Percentiles rank a stretch among this genome's conserved stretches.
Conservation (phyloP, 208 protist species). For the Vickermania ingenoplastis region DNA sequence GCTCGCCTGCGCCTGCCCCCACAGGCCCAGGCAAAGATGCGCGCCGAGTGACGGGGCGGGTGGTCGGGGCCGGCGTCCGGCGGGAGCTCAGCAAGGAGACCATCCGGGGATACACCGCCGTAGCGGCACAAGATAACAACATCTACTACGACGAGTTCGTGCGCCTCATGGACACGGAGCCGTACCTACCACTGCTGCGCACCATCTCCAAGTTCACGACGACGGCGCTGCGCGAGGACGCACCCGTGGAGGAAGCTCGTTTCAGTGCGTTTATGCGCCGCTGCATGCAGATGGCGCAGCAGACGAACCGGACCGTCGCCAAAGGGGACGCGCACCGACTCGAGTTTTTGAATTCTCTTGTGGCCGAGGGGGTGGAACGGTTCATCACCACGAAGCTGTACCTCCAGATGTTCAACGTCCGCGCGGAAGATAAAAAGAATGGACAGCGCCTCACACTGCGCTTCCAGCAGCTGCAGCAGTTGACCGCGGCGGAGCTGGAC, state of each 20-base stretch:
- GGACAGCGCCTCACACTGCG: slow-evolving; percentile 32
- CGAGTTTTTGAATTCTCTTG: too few species aligned
- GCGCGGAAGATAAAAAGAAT: slow-evolving; percentile 21
- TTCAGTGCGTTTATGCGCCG: slow-evolving; percentile 7
- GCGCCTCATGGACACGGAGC: slow-evolving; percentile 28
- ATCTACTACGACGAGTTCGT: slow-evolving; percentile 63
- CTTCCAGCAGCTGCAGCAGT: slow-evolving; percentile 20
- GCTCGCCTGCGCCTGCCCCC: too few species aligned
- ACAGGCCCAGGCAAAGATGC: too few species aligned
- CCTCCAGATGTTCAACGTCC: slow-evolving; percentile 35
- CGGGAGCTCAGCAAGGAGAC: slow-evolving; percentile 53
- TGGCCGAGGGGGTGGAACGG: slow-evolving; percentile 64
- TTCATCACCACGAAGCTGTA: slow-evolving; percentile 74
- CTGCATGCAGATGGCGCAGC: slow-evolving; percentile 14
- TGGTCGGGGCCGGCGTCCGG: too few species aligned
- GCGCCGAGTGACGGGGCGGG: too few species aligned
- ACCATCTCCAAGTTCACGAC: slow-evolving; percentile 45
- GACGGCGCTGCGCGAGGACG: slow-evolving; percentile 14
- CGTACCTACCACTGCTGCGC: slow-evolving; percentile 22
- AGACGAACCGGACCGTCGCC: slow-evolving; percentile 12
- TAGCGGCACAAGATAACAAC: slow-evolving; percentile 56
- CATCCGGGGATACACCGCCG: slow-evolving; percentile 51
- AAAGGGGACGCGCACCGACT: too few species aligned
- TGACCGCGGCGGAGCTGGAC: slow-evolving; percentile 43
- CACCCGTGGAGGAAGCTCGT: background rate